Evolutionary conservation across 1,284 basidiomycete genomes (phyloP).

Genomic region (Papiliotrema laurentii): DNA sequence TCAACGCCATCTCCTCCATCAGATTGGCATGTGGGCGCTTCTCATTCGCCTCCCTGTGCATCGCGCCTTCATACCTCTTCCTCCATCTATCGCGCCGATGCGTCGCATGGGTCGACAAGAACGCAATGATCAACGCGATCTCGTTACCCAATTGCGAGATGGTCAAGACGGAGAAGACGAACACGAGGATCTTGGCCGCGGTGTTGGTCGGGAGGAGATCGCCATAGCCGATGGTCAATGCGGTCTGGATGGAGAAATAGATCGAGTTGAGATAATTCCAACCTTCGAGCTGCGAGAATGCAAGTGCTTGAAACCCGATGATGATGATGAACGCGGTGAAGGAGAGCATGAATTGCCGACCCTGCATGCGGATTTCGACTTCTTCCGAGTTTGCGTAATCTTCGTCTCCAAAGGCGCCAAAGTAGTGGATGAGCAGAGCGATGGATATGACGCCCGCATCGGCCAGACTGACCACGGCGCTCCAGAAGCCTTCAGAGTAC

Average conservation of each 20-base stretch:
- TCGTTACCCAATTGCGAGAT: slow-evolving; percentile 49
- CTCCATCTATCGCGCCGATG: slow-evolving; percentile 41
- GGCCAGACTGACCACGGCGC: slow-evolving; percentile 47
- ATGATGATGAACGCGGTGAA: slow-evolving; percentile 45
- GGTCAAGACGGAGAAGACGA: slow-evolving; percentile 47
- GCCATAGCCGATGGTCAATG: slow-evolving; percentile 47
- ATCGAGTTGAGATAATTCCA: slow-evolving; percentile 45
- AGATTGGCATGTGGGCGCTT: slow-evolving; percentile 33
- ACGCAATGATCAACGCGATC: slow-evolving; percentile 46
- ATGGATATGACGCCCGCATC: slow-evolving; percentile 44
- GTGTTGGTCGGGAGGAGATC: slow-evolving; percentile 34
- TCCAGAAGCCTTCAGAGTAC: slow-evolving; percentile 50
- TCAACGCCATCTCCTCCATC: slow-evolving; percentile 44
- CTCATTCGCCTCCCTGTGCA: slow-evolving; percentile 31
- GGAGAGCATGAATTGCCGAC: slow-evolving; percentile 49
- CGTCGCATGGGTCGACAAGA: slow-evolving; percentile 32
- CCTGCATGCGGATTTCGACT: slow-evolving; percentile 36
- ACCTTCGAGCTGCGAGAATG: slow-evolving; percentile 37
- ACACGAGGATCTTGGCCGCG: slow-evolving; percentile 44
- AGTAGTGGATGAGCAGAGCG: slow-evolving; percentile 44
- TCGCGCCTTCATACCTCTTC: slow-evolving; percentile 32
- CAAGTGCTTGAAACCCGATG: slow-evolving; percentile 39
- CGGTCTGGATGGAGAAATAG: slow-evolving; percentile 26
- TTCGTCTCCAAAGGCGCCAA: slow-evolving; percentile 32
- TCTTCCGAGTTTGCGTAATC: slow-evolving; percentile 4